phyloP scores from a whole-genome alignment of 345 rosid species.

The Xanthoceras sorbifolium region DNA sequence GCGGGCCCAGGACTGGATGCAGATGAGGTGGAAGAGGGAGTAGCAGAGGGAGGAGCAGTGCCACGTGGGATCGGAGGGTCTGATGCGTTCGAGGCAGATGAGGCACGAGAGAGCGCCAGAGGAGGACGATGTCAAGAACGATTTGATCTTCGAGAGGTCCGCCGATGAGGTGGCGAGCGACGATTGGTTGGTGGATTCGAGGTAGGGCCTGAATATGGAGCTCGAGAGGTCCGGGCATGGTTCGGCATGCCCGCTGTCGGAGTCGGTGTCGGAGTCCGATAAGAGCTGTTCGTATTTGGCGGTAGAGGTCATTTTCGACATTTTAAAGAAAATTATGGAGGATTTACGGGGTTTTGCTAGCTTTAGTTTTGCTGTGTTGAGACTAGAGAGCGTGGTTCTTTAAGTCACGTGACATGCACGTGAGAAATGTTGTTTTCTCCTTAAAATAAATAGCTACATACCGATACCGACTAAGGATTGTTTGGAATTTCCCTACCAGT shows the following conservation, averaged over 20 bases:
- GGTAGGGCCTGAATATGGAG: conserved; percentile 80
- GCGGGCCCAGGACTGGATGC: conserved; percentile 94
- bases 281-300: conserved; percentile 23
- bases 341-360: neutral
- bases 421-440: too few relatives aligned
- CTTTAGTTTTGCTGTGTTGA: neutral
- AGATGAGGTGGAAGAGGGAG: conserved; percentile 78
- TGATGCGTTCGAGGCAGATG: conserved; percentile 86
- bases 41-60: conserved; percentile 78
- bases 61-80: conserved; percentile 83
- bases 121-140: conserved; percentile 79
- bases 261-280: conserved; percentile 47
- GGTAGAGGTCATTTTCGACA: conserved; percentile 43
- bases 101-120: conserved; percentile 89
- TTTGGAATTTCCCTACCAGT: too few relatives aligned
- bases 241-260: conserved; percentile 53
- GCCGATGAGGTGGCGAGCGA: conserved; percentile 29
- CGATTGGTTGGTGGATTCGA: conserved; percentile 55
- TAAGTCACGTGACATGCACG: neutral
- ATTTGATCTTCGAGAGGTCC: conserved; percentile 84
- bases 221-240: conserved; percentile 54
- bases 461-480: too few relatives aligned
- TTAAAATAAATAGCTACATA: too few relatives aligned
- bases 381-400: neutral
- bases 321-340: neutral